Conservation (phyloP, 192 early-diverging fungal species). For the Geranomyces michiganensis region DNA sequence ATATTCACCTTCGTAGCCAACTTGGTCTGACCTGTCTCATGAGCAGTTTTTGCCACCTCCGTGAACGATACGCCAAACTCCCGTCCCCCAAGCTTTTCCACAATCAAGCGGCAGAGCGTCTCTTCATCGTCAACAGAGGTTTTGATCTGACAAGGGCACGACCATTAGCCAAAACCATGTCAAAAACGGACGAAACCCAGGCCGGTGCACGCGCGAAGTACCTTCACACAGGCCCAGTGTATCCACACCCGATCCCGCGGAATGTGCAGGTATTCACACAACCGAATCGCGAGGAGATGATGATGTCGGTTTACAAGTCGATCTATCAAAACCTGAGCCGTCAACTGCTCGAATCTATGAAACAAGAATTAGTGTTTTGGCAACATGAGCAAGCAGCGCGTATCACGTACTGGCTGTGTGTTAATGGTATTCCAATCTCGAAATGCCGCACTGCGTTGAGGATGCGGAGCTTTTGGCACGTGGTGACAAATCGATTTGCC, state of each 20-base stretch:
- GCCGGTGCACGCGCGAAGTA: constrained; percentile 26
- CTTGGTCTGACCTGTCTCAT: constrained; percentile 76
- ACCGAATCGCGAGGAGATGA: constrained; percentile 81
- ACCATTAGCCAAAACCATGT: constrained; percentile 14
- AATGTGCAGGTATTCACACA: constrained; percentile 84
- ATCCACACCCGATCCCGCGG: constrained; percentile 80
- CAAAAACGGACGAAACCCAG: not conserved
- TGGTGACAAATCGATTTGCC: constrained; percentile 82
- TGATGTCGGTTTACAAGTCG: constrained; percentile 81
- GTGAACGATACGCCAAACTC: constrained; percentile 80
- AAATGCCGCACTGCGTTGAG: constrained; percentile 85
- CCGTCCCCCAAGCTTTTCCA: constrained; percentile 72
- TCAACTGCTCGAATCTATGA: constrained; percentile 69
- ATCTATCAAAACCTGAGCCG: constrained; percentile 80
- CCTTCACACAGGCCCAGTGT: constrained; percentile 97
- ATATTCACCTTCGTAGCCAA: constrained; percentile 75
- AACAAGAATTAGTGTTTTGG: not conserved
- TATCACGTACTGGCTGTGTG: constrained; percentile 75
- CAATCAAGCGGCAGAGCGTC: constrained; percentile 74
- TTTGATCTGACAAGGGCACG: constrained; percentile 61
- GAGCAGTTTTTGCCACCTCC: constrained; percentile 91
- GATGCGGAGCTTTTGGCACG: constrained; percentile 83
- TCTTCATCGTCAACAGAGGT: constrained; percentile 85
- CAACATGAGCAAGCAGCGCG: not conserved
- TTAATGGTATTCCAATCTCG: constrained; percentile 88